Evolutionary conservation across 2,329 filamentous ascomycete genomes (phyloP).

Genomic region (Phialocephala subalpina): DNA sequence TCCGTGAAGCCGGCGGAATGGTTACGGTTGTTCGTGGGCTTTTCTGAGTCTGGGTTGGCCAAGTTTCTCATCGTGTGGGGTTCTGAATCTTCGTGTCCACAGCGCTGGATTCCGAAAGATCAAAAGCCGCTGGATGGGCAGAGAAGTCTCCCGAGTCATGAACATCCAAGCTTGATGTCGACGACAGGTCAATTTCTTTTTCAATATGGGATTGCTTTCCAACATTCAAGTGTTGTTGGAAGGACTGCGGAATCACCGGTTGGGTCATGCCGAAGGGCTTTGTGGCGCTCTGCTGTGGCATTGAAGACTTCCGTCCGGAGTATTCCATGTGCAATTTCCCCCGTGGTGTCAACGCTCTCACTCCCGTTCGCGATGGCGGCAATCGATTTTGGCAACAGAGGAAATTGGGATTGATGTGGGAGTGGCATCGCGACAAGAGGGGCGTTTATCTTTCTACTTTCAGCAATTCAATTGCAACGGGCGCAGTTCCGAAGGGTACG

Average conservation of each 20-base stretch:
- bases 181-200: background rate
- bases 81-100: conserved; percentile 21
- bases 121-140: background rate
- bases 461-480: background rate
- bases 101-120: conserved; percentile 23
- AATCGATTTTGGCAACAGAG: background rate
- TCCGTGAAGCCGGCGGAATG: conserved; percentile 18
- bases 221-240: background rate
- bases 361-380: conserved; percentile 4
- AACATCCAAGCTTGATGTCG: background rate
- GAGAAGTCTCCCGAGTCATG: background rate
- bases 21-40: conserved; percentile 9
- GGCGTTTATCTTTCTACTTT: background rate
- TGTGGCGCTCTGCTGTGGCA: conserved; percentile 9
- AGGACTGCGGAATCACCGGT: conserved; percentile 6
- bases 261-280: conserved; percentile 10
- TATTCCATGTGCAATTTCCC: conserved; percentile 5
- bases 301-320: too few relatives aligned
- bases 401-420: conserved; percentile 13
- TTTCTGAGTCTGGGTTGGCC: conserved; percentile 8
- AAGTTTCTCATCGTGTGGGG: conserved; percentile 15
- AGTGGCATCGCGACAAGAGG: background rate
- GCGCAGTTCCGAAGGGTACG: too few relatives aligned
- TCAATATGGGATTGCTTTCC: background rate
- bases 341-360: conserved; percentile 5